Conservation (phyloP, 768 basidiomycete species). For the Pulveroboletus sp. region DNA sequence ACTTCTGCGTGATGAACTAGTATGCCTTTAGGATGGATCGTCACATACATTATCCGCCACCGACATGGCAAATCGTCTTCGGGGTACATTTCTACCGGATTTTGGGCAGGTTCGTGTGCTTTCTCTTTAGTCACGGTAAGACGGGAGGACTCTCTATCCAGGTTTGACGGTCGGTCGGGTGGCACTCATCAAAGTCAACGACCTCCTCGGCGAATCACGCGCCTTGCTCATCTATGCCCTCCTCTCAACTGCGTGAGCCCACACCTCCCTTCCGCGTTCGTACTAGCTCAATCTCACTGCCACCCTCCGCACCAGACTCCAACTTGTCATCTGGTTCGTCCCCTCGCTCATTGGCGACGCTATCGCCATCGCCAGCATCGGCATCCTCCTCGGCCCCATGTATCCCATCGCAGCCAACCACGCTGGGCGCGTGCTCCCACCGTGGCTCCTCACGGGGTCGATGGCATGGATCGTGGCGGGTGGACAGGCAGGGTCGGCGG, state of each 20-base stretch:
- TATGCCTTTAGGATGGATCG: too few species aligned
- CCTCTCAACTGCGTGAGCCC: conserved; percentile 38
- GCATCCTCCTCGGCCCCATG: conserved; percentile 47
- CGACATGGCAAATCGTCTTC: conserved; percentile 4
- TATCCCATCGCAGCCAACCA: conserved; percentile 61
- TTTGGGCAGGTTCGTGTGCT: conserved; percentile 43
- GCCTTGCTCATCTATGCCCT: conserved; percentile 48
- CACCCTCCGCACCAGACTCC: conserved; percentile 36
- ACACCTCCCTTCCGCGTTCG: neutral
- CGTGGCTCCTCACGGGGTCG: conserved; percentile 58
- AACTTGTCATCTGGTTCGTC: conserved; percentile 54
- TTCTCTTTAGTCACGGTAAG: neutral
- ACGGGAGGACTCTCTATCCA: conserved; percentile 15
- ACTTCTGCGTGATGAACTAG: conserved; percentile 10
- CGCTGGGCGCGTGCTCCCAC: conserved; percentile 60
- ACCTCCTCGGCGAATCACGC: conserved; percentile 49
- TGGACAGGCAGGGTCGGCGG: conserved; percentile 66
- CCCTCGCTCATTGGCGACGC: conserved; percentile 49
- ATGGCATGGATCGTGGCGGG: conserved; percentile 64
- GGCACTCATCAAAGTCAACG: conserved; percentile 49
- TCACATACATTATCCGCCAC: too few species aligned
- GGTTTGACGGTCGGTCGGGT: conserved; percentile 55
- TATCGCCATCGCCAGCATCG: conserved; percentile 50
- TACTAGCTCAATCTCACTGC: neutral
- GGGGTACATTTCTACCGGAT: conserved; percentile 48